These are phyloP conservation scores for Chytriomyces sp. DNA, from an alignment of 192 early-diverging fungal species.

Conservation along the genomic window DNA sequence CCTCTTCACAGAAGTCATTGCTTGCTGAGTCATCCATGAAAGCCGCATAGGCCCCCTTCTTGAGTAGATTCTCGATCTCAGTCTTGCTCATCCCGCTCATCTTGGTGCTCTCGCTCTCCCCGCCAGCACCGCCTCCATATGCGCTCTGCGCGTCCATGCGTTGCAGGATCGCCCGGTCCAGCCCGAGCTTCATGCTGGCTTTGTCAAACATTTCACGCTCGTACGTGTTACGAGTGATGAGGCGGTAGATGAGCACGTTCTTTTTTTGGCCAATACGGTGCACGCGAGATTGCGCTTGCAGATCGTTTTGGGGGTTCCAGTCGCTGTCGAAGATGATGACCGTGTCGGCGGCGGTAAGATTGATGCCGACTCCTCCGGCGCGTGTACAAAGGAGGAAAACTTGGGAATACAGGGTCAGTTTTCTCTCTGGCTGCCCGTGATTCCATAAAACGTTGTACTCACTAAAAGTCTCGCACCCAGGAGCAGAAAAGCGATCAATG, in stretches of 20 bases:
- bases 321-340: conserved; percentile 85
- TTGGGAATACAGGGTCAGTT: not conserved
- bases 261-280: conserved; percentile 91
- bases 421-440: not conserved
- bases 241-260: conserved; percentile 71
- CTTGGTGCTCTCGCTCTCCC: conserved; percentile 34
- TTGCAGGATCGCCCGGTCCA: conserved; percentile 79
- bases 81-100: conserved; percentile 64
- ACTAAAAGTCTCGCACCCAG: conserved; percentile 70
- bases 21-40: conserved; percentile 80
- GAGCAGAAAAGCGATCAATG: conserved; percentile 80
- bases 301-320: conserved; percentile 90
- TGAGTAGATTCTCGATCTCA: conserved; percentile 82
- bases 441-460: not conserved
- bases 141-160: conserved; percentile 61
- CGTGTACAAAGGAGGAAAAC: conserved; percentile 85
- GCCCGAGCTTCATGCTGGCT: conserved; percentile 82
- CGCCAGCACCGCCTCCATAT: conserved; percentile 29
- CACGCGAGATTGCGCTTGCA: conserved; percentile 80
- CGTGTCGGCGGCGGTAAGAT: conserved; percentile 85
- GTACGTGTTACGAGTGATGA: conserved; percentile 82
- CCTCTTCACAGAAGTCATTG: conserved; percentile 79
- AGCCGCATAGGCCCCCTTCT: conserved; percentile 88
- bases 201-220: conserved; percentile 90
- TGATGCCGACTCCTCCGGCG: conserved; percentile 88